Conservation (phyloP, 2,329 filamentous ascomycete genomes). For the Blastomyces gilchristii region DNA sequence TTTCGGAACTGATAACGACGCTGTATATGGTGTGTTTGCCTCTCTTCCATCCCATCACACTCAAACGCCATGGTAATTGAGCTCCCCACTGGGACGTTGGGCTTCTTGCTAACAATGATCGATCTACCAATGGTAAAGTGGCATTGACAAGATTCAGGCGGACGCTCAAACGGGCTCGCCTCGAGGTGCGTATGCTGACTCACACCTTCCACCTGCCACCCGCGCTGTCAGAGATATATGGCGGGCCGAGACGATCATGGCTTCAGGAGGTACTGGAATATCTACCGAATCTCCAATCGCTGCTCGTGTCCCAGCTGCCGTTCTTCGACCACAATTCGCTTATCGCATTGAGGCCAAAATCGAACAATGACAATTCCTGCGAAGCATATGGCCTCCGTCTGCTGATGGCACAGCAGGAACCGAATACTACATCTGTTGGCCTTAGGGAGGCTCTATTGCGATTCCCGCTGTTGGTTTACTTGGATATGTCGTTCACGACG, state of each 20-base stretch:
- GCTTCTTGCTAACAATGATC: neutral
- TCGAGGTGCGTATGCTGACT: slow-evolving; percentile 45
- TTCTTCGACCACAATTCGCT: slow-evolving; percentile 54
- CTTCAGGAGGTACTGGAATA: slow-evolving; percentile 48
- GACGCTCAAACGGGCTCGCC: slow-evolving; percentile 44
- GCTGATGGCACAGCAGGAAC: slow-evolving; percentile 47
- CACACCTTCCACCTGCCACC: slow-evolving; percentile 54
- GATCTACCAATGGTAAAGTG: slow-evolving; percentile 29
- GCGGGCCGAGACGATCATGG: slow-evolving; percentile 49
- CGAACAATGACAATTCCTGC: slow-evolving; percentile 6
- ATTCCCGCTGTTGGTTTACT: slow-evolving; percentile 46
- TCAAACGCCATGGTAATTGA: neutral
- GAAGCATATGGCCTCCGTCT: slow-evolving; percentile 41
- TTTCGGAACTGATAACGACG: slow-evolving; percentile 51
- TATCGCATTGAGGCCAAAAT: slow-evolving; percentile 35
- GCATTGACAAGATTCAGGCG: slow-evolving; percentile 51
- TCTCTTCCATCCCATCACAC: neutral
- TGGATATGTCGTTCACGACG: slow-evolving; percentile 48
- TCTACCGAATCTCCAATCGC: slow-evolving; percentile 48
- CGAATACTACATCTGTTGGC: slow-evolving; percentile 47
- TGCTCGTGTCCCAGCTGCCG: slow-evolving; percentile 49
- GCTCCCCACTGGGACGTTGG: neutral
- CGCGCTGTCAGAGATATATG: slow-evolving; percentile 51
- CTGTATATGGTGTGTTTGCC: slow-evolving; percentile 41
- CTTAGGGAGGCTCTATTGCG: slow-evolving; percentile 43